Evolutionary conservation across 495 filamentous ascomycete species (phyloP).

Genomic region (Penicillium odoratum): DNA sequence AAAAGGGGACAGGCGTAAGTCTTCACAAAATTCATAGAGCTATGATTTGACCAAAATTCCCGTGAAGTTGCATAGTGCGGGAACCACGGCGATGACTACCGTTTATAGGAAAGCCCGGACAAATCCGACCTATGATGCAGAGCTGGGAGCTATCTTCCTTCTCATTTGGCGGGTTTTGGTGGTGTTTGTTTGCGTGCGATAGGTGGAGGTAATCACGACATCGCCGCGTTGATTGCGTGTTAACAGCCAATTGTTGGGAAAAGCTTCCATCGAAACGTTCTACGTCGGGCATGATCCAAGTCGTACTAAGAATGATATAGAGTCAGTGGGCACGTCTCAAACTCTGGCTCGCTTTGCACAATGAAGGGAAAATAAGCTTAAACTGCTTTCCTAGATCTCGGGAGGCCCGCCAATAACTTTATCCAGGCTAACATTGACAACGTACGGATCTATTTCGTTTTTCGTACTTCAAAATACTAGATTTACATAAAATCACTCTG

Average conservation of each 20-base stretch:
- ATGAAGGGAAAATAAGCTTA: neutral
- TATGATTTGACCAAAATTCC: neutral
- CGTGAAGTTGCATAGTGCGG: neutral
- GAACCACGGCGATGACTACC: neutral
- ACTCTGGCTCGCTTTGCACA: neutral
- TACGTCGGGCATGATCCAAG: neutral
- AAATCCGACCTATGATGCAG: neutral
- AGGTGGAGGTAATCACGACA: slow-evolving; percentile 23
- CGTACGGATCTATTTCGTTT: neutral
- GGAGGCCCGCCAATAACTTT: neutral
- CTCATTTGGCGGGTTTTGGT: neutral
- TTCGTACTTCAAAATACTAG: neutral
- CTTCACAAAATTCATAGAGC: neutral
- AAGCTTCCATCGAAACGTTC: neutral
- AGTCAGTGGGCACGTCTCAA: neutral
- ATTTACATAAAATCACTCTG: neutral
- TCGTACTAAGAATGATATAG: neutral
- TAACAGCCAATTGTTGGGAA: slow-evolving; percentile 1
- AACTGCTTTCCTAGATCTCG: neutral
- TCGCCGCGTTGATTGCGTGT: slow-evolving; percentile 20
- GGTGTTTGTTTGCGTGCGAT: neutral
- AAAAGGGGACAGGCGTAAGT: neutral
- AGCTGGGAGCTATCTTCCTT: neutral
- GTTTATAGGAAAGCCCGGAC: neutral
- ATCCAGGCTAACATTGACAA: neutral